These are phyloP conservation scores for Alternaria sp. DNA, from an alignment of 2,329 filamentous ascomycete species.

Conservation along the genomic window DNA sequence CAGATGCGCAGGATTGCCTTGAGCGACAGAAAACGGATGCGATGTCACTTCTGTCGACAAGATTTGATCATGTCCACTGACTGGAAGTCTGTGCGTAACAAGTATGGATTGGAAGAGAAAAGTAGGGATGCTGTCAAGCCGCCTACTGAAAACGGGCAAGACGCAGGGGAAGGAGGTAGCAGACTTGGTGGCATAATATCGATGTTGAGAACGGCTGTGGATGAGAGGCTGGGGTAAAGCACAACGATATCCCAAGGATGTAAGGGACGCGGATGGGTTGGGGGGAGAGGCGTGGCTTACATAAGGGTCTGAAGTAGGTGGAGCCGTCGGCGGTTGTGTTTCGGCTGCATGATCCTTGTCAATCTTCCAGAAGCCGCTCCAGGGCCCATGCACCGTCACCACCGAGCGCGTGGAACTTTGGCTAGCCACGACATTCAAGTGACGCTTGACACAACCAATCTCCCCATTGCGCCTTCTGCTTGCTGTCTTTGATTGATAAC, in stretches of 20 bases:
- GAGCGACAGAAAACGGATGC: not conserved
- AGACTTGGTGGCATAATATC: not conserved
- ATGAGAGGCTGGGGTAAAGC: not conserved
- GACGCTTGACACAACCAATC: constrained; percentile 1
- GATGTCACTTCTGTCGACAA: not conserved
- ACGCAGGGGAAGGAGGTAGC: not conserved
- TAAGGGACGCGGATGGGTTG: not conserved
- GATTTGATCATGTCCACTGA: not conserved
- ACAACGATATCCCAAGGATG: not conserved
- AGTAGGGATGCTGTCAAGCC: not conserved
- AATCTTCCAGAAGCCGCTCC: constrained; percentile 6
- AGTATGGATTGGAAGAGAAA: not conserved
- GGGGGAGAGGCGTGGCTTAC: not conserved
- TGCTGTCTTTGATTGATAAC: not conserved
- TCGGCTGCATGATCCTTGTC: constrained; percentile 13
- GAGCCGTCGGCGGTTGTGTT: constrained; percentile 7
- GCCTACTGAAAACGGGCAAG: not conserved
- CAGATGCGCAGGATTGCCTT: not conserved
- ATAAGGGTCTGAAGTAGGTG: constrained; percentile 4
- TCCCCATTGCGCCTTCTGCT: not conserved
- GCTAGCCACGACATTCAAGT: constrained; percentile 1
- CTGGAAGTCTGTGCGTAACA: not conserved
- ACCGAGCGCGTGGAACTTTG: constrained; percentile 13
- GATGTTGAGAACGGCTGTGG: not conserved
- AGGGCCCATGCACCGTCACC: constrained; percentile 14